Evolutionary conservation across 208 protist genomes (phyloP).

Genomic region (Lotmaria passim): DNA sequence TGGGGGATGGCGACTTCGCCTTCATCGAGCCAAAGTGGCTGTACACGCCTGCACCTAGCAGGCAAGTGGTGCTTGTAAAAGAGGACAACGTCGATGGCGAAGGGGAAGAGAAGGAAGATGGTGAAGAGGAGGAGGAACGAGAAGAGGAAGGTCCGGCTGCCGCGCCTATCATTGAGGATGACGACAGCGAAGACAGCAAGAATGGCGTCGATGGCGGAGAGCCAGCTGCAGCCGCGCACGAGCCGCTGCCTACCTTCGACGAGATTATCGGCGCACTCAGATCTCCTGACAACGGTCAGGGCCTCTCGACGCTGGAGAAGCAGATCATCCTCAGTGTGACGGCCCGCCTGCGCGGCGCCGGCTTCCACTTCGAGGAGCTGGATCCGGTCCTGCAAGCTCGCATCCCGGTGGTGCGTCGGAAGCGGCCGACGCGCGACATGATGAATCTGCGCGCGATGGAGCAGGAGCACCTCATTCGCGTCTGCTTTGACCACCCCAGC

Average conservation of each 20-base stretch:
- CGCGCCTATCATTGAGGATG: neutral
- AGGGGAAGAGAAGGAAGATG: neutral
- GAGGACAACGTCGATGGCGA: conserved; percentile 1
- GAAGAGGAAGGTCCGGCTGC: neutral
- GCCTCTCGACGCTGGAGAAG: too few species aligned
- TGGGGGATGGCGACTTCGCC: conserved; percentile 77
- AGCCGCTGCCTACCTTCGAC: neutral
- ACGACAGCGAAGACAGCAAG: neutral
- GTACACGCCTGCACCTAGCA: neutral
- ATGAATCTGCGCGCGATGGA: neutral
- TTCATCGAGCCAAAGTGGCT: conserved; percentile 32
- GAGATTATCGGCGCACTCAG: neutral
- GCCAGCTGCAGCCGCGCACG: neutral
- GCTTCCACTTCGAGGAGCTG: conserved; percentile 73
- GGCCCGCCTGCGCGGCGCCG: conserved; percentile 41
- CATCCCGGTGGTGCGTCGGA: conserved; percentile 74
- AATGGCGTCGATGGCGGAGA: neutral
- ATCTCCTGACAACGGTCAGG: too few species aligned
- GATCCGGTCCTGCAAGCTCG: conserved; percentile 55
- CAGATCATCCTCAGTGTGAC: conserved; percentile 28
- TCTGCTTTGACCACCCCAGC: conserved; percentile 18
- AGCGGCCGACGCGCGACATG: conserved; percentile 26
- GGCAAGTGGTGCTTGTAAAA: neutral
- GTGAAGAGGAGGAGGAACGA: neutral
- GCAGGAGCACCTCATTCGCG: conserved; percentile 24